Conservation (phyloP, 2,329 filamentous ascomycete species). For the Microascus cirrosus region DNA sequence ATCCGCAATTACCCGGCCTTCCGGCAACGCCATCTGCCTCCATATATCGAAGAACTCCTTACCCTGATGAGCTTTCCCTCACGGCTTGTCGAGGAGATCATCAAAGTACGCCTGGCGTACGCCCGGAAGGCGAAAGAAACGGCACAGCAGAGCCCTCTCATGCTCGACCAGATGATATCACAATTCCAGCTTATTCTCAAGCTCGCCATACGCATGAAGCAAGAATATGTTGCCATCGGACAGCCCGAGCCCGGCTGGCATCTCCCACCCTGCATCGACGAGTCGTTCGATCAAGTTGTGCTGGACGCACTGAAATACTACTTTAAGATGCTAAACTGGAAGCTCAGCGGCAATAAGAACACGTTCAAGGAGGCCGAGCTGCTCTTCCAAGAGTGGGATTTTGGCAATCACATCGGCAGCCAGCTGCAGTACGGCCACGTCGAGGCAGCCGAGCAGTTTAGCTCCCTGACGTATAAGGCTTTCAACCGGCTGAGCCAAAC, state of each 20-base stretch:
- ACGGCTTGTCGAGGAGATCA: slow-evolving; percentile 91
- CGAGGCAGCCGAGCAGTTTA: slow-evolving; percentile 96
- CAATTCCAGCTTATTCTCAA: slow-evolving; percentile 92
- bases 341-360: slow-evolving; percentile 93
- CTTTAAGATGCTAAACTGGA: slow-evolving; percentile 98
- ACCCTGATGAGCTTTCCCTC: slow-evolving; percentile 97
- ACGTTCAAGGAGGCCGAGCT: slow-evolving; percentile 98
- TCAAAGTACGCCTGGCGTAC: slow-evolving; percentile 80
- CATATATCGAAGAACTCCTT: slow-evolving; percentile 91
- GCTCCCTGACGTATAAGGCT: slow-evolving; percentile 84
- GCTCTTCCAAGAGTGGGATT: slow-evolving; percentile 94
- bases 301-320: slow-evolving; percentile 93
- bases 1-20: slow-evolving; percentile 81
- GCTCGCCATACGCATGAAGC: slow-evolving; percentile 85
- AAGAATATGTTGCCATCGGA: slow-evolving; percentile 74
- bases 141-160: slow-evolving; percentile 80
- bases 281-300: slow-evolving; percentile 87
- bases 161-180: slow-evolving; percentile 95
- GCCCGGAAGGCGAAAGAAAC: slow-evolving; percentile 88
- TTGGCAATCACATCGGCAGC: slow-evolving; percentile 85
- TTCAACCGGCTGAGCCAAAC: slow-evolving; percentile 78
- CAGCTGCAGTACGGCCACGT: slow-evolving; percentile 90
- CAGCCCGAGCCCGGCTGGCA: slow-evolving; percentile 90
- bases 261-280: slow-evolving; percentile 88
- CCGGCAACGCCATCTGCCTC: slow-evolving; percentile 78